phyloP scores from a whole-genome alignment of 2,329 filamentous ascomycete species.

The Apiospora rasikravindrae region DNA sequence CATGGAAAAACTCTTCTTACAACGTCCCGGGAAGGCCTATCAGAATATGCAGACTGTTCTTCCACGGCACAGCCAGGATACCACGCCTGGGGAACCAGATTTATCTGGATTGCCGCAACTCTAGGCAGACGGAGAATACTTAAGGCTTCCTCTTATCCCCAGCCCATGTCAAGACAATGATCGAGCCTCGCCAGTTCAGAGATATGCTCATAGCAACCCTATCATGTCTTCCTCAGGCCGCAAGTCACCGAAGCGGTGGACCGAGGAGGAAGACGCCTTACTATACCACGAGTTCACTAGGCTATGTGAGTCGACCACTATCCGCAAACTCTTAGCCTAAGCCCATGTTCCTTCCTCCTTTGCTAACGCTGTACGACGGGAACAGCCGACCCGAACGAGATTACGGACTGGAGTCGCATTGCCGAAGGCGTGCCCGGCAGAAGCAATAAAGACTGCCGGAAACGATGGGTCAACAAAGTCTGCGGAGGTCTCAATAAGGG shows the following conservation, averaged over 20 bases:
- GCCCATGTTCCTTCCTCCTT: not conserved
- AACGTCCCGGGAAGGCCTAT: not conserved
- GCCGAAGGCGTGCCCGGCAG: constrained; percentile 43
- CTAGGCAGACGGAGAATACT: not conserved
- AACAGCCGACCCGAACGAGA: not conserved
- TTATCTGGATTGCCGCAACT: not conserved
- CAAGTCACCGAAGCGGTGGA: constrained; percentile 17
- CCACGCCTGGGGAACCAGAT: not conserved
- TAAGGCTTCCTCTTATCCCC: not conserved
- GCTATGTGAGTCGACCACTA: not conserved
- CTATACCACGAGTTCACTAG: not conserved
- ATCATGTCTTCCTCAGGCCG: not conserved
- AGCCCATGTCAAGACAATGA: not conserved
- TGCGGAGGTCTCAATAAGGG: constrained; percentile 46
- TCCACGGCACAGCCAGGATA: not conserved
- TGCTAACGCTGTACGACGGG: not conserved
- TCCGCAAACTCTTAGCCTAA: not conserved
- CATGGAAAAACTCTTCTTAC: not conserved
- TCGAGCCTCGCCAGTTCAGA: not conserved
- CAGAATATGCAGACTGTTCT: not conserved
- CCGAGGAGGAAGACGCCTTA: constrained; percentile 1
- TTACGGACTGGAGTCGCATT: constrained; percentile 41
- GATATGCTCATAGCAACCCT: not conserved
- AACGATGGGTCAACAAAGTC: constrained; percentile 47
- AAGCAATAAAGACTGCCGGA: constrained; percentile 51